Conservation (phyloP, 306 rosid genomes). For the Carpinus viminea region DNA sequence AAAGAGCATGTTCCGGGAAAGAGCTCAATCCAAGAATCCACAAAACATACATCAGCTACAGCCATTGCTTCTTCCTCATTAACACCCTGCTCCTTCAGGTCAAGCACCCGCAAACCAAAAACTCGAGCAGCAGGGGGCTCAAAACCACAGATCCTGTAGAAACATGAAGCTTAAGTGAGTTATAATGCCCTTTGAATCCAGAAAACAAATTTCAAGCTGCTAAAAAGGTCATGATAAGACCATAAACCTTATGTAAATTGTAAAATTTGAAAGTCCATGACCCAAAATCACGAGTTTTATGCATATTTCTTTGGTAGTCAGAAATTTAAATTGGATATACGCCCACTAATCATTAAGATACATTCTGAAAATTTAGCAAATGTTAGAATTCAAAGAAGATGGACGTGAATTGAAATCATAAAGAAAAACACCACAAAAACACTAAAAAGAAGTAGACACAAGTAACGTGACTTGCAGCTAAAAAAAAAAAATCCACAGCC, state of each 20-base stretch:
- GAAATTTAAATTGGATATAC: not conserved
- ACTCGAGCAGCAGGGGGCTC: conserved; percentile 83
- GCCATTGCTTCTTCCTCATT: conserved; percentile 77
- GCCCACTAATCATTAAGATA: not conserved
- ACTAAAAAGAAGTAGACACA: not conserved
- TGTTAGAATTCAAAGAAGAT: not conserved
- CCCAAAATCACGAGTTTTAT: not conserved
- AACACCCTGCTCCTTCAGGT: conserved; percentile 73
- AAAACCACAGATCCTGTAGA: conserved; percentile 61
- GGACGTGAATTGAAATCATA: not conserved
- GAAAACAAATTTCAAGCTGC: conserved; percentile 22
- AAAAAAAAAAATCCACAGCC: not conserved
- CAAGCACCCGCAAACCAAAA: conserved; percentile 67
- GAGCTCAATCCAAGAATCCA: not conserved
- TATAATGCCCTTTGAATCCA: not conserved
- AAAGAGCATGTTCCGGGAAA: not conserved
- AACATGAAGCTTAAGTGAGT: conserved; percentile 29
- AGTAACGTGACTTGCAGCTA: not conserved
- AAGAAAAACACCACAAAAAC: not conserved
- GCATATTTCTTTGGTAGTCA: not conserved
- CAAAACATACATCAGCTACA: conserved; percentile 67
- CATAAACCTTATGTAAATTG: not conserved
- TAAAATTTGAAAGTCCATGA: not conserved
- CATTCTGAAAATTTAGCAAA: not conserved
- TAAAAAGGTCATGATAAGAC: conserved; percentile 1